Percentiles rank a stretch among this genome's conserved stretches.
Evolutionary conservation across 768 basidiomycete species (phyloP).

Genomic region (Sporobolomyces roseus): DNA sequence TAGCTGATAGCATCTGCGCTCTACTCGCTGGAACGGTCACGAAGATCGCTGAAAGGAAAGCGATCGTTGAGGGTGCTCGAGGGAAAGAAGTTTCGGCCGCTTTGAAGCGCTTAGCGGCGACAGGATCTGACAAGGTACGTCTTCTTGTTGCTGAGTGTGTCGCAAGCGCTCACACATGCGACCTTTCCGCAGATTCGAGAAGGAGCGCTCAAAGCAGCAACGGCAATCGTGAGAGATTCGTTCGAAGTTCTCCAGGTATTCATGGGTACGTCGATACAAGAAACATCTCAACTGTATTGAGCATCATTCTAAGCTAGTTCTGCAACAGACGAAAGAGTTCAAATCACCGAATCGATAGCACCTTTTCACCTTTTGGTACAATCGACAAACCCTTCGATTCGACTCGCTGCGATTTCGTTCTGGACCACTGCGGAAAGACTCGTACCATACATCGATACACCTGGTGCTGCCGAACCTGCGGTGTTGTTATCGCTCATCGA

Average conservation of each 20-base stretch:
- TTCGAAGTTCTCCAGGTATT: not conserved
- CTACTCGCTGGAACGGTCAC: slow-evolving; percentile 21
- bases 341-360: not conserved
- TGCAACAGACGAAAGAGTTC: no score
- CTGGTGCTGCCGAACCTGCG: not conserved
- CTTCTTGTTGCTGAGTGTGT: not conserved
- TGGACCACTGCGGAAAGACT: slow-evolving; percentile 1
- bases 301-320: no score
- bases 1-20: slow-evolving; percentile 28
- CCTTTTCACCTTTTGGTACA: not conserved
- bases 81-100: not conserved
- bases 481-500: slow-evolving; percentile 33
- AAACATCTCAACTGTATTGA: no score
- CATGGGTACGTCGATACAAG: slow-evolving; percentile 9
- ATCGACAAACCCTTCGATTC: slow-evolving; percentile 17
- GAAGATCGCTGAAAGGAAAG: not conserved
- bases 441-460: not conserved
- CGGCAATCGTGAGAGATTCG: slow-evolving; percentile 14
- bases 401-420: slow-evolving; percentile 21
- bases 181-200: slow-evolving; percentile 10
- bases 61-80: not conserved
- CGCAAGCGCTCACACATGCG: not conserved
- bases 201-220: slow-evolving; percentile 18
- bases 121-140: slow-evolving; percentile 24
- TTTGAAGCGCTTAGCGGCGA: not conserved